Conservation (phyloP, 192 early-diverging fungal genomes). For the Rhizophagus clarus region DNA sequence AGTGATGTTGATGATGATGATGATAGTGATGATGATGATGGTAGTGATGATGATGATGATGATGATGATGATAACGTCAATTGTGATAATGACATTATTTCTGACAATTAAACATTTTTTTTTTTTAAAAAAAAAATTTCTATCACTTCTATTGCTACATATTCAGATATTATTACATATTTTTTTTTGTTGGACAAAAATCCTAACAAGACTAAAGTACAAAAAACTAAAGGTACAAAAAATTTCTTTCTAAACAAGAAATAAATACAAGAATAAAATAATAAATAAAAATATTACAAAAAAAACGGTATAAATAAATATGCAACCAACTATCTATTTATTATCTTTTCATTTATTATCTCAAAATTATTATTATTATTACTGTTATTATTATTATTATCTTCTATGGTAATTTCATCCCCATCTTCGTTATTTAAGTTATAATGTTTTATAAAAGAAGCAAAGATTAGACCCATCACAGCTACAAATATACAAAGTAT, state of each 20-base stretch:
- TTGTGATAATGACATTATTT: too few relatives aligned
- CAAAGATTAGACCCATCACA: constrained; percentile 6
- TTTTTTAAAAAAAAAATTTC: too few relatives aligned
- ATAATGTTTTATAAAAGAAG: constrained; percentile 16
- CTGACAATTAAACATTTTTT: too few relatives aligned
- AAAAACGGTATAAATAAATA: not conserved
- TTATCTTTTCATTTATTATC: constrained; percentile 3
- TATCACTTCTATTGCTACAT: too few relatives aligned
- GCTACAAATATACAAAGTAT: constrained; percentile 8
- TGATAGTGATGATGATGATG: not conserved
- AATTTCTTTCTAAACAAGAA: too few relatives aligned
- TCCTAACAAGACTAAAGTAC: too few relatives aligned
- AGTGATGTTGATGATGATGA: not conserved
- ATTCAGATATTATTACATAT: too few relatives aligned
- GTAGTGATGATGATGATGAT: not conserved
- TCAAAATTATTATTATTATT: not conserved
- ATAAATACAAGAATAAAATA: not conserved
- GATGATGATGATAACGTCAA: too few relatives aligned
- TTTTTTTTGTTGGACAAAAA: too few relatives aligned
- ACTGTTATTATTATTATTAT: not conserved
- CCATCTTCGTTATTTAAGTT: not conserved
- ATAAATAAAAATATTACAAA: not conserved
- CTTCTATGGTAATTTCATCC: not conserved
- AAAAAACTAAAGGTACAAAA: too few relatives aligned
- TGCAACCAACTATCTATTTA: not conserved